Base-by-base conservation (phyloP, 805 yeast genomes). In the Lipomyces japonicus region DNA sequence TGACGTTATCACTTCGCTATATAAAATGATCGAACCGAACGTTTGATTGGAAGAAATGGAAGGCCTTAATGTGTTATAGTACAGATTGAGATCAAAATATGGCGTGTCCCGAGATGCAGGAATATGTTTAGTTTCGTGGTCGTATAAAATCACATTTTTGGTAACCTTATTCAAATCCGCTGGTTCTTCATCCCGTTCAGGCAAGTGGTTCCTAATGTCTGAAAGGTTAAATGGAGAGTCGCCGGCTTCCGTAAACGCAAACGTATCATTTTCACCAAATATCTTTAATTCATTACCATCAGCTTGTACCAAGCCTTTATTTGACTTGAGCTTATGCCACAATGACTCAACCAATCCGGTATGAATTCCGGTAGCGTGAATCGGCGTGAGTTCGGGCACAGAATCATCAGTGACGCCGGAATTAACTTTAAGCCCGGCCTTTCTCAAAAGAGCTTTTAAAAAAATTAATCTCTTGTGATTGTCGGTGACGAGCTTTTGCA, bases 1-100 rank as follows among this genome's bases (percentile, higher is more conserved):
- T 0, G 97, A 90, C 0, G 96, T 86, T 1, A 90, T 80, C 4
- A 90, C 95, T 63, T 91, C 97, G 12, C 87, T 88, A 63, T 91
- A 91, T 31, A 86, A 68, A 21, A 86, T 65, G 1, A 75, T 63
- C 0, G 84, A 69, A 1, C 97, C 97, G 36, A 59, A 51, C 24
- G 42, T 43, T 19, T 47, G 52, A 10, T 36, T 25, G 3, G 41
- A 30, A 10, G 48, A 42, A 6, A 53, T 44, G 5, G 54, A 42
- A 4, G 42, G 31, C 4, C 23, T 28, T 5, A 53, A 46, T 22
- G 48, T 46, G 6, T 67, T 62, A 64, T 75, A 84, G 65, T 82
- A 93, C 30, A 70, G 61, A 6, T 63, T 58, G 62, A 83, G 75
- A 60, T 84, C 79, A 69, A 91, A 91, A 65, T 79, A 81, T 0